A percentile compares a stretch with the other conserved stretches of the same genome.
Conservation (phyloP, 257 asterid genomes). For the Cinchona pubescens region DNA sequence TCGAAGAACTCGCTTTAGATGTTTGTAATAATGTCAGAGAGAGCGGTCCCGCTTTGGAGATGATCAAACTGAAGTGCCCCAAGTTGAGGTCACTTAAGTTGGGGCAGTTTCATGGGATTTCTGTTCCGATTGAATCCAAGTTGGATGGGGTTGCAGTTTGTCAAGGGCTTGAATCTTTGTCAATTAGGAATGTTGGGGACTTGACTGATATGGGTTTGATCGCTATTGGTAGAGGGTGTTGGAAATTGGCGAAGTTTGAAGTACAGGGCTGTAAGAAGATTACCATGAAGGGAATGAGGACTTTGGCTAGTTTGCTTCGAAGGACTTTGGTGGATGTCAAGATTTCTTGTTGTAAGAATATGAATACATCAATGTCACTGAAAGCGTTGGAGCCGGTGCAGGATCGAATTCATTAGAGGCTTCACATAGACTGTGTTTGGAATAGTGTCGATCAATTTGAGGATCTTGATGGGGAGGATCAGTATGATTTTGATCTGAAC, state of each 20-base stretch:
- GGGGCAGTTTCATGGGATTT: constrained; percentile 79
- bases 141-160: constrained; percentile 84
- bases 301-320: constrained; percentile 56
- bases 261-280: constrained; percentile 70
- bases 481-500: constrained; percentile 44
- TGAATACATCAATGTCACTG: constrained; percentile 54
- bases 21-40: constrained; percentile 64
- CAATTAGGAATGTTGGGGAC: constrained; percentile 68
- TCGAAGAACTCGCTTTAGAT: constrained; percentile 73
- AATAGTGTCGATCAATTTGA: constrained; percentile 37
- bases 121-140: constrained; percentile 64
- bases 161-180: constrained; percentile 59
- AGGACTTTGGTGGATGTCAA: constrained; percentile 66
- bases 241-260: constrained; percentile 62
- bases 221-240: constrained; percentile 86
- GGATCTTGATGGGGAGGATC: constrained; percentile 30
- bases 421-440: constrained; percentile 87
- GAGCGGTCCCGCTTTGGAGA: constrained; percentile 77
- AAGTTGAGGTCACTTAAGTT: constrained; percentile 64
- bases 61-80: constrained; percentile 61
- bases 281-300: constrained; percentile 74
- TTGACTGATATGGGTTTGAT: constrained; percentile 86
- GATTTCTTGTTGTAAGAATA: constrained; percentile 78
- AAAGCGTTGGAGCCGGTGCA: constrained; percentile 77
- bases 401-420: constrained; percentile 62